A percentile compares a stretch with the other conserved stretches of the same genome.
Evolutionary conservation across 495 filamentous ascomycete species (phyloP).

Genomic region (Trichoderma virens): DNA sequence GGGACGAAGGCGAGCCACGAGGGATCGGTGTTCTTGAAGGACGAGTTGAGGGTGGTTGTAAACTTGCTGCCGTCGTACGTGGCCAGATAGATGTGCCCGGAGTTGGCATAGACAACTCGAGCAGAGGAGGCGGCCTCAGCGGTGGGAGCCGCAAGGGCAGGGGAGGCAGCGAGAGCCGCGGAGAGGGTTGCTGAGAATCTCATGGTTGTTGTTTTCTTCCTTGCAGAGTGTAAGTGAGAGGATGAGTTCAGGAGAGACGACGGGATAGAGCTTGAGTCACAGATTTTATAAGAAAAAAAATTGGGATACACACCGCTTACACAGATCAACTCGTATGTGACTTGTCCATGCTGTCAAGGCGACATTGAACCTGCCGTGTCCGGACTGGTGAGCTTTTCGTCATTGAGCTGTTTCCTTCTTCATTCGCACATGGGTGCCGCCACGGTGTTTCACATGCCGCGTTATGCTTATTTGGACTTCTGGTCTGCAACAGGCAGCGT

Average conservation of each 20-base stretch:
- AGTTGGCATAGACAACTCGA: constrained; percentile 21
- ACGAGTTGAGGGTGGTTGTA: constrained; percentile 21
- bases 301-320: too few relatives aligned
- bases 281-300: background rate
- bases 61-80: constrained; percentile 23
- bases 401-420: background rate
- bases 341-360: background rate
- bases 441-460: background rate
- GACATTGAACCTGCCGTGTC: background rate
- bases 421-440: background rate
- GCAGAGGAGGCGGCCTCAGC: background rate
- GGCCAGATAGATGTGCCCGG: constrained; percentile 21
- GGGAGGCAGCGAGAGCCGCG: background rate
- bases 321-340: too few relatives aligned
- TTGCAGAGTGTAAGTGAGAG: background rate
- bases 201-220: background rate
- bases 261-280: background rate
- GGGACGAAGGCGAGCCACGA: constrained; percentile 27
- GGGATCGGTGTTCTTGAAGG: constrained; percentile 17
- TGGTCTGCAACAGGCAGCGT: too few relatives aligned
- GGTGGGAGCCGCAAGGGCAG: background rate
- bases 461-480: too few relatives aligned
- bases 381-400: background rate
- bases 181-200: constrained; percentile 2
- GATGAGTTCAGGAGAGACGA: background rate